Conservation (phyloP, 305 asterid genomes). For the Solanum hybrid region DNA sequence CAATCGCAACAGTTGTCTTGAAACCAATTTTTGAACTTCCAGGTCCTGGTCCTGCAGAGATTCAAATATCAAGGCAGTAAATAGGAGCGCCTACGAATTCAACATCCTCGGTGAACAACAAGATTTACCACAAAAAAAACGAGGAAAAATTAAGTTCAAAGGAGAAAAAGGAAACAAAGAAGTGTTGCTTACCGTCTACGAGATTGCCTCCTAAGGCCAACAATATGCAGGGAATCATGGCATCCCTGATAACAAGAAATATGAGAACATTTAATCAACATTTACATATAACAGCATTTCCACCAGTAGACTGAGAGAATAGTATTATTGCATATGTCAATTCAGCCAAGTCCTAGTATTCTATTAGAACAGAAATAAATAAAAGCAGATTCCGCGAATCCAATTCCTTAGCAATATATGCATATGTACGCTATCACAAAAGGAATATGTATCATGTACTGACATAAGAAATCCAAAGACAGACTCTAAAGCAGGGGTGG, state of each 20-base stretch:
- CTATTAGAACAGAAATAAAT: neutral
- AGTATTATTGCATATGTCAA: neutral
- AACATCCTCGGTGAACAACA: neutral
- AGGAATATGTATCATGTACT: neutral
- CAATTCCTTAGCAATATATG: neutral
- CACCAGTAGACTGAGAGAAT: neutral
- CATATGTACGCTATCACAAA: neutral
- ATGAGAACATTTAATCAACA: neutral
- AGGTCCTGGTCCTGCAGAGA: constrained; percentile 45
- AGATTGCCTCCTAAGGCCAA: constrained; percentile 99
- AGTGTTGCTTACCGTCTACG: constrained; percentile 52
- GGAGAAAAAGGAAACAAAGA: neutral
- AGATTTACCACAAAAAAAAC: neutral
- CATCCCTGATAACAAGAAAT: constrained; percentile 51
- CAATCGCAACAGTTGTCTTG: constrained; percentile 75
- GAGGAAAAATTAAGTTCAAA: neutral
- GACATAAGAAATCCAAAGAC: neutral
- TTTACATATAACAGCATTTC: neutral
- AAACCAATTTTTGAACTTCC: constrained; percentile 84
- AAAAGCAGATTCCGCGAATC: neutral
- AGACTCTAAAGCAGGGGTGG: neutral
- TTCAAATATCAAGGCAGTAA: neutral
- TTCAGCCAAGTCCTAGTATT: neutral
- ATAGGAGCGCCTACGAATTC: neutral
- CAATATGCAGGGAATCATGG: constrained; percentile 97